Evolutionary conservation across 2,329 filamentous ascomycete species (phyloP).

Genomic region (Grosmannia huntii): DNA sequence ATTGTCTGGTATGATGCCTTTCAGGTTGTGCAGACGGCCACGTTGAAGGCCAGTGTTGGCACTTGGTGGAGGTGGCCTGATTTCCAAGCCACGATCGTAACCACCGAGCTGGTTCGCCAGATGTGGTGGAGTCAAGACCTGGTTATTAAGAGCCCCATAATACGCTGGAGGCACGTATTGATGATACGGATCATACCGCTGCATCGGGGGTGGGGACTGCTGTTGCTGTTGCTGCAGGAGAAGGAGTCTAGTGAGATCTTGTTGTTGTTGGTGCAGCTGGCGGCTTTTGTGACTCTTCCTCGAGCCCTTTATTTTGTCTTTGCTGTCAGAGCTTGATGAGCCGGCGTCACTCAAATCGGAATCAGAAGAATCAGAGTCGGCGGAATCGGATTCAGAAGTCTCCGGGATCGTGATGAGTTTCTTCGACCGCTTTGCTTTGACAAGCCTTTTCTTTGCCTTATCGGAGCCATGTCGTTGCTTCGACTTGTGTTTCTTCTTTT

Average conservation of each 20-base stretch:
- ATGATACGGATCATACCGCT: neutral
- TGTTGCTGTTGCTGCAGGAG: constrained; percentile 2
- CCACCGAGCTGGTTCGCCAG: neutral
- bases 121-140: neutral
- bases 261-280: constrained; percentile 9
- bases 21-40: neutral
- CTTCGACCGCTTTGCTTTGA: constrained; percentile 12
- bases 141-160: neutral
- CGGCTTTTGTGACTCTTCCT: constrained; percentile 10
- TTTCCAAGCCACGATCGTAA: neutral
- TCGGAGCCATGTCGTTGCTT: constrained; percentile 19
- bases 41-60: neutral
- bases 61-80: neutral
- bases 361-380: constrained; percentile 9
- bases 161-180: neutral
- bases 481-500: constrained; percentile 15
- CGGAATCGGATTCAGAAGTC: constrained; percentile 9
- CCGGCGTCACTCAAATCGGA: constrained; percentile 5
- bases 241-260: constrained; percentile 1
- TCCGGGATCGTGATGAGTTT: constrained; percentile 13
- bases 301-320: neutral
- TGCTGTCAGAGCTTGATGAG: constrained; percentile 3
- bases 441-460: constrained; percentile 18
- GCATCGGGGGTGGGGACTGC: neutral
- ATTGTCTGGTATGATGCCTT: neutral